These are phyloP conservation scores for Ceratocystis alfenasii DNA, from an alignment of 2,329 filamentous ascomycete species.

Conservation along the genomic window DNA sequence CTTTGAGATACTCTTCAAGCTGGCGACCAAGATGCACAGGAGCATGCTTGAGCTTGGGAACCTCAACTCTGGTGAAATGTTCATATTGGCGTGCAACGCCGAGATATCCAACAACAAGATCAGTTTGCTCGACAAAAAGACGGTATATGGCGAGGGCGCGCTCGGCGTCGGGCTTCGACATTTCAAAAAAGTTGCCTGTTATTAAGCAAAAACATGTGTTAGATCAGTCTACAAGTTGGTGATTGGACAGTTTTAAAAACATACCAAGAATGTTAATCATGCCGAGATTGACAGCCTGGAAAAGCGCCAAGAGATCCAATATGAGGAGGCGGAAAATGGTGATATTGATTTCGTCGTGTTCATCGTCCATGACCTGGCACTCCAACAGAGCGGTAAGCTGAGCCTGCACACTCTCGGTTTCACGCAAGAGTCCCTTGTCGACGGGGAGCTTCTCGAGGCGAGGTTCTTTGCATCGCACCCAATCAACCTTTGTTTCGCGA, in stretches of 20 bases:
- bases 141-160: slow-evolving; percentile 86
- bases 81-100: slow-evolving; percentile 80
- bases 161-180: slow-evolving; percentile 89
- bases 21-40: slow-evolving; percentile 82
- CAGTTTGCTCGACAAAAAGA: slow-evolving; percentile 81
- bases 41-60: slow-evolving; percentile 93
- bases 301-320: slow-evolving; percentile 76
- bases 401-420: slow-evolving; percentile 81
- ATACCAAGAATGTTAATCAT: slow-evolving; percentile 91
- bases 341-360: slow-evolving; percentile 93
- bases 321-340: slow-evolving; percentile 87
- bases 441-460: slow-evolving; percentile 75
- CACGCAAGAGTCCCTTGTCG: slow-evolving; percentile 81
- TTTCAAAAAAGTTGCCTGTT: slow-evolving; percentile 90
- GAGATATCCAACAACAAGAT: slow-evolving; percentile 82
- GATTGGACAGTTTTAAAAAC: slow-evolving; percentile 26
- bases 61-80: slow-evolving; percentile 81
- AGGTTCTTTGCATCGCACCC: slow-evolving; percentile 70
- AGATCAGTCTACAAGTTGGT: background rate
- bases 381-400: slow-evolving; percentile 77
- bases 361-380: slow-evolving; percentile 76
- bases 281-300: slow-evolving; percentile 91
- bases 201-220: slow-evolving; percentile 20
- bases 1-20: slow-evolving; percentile 86
- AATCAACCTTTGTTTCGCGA: slow-evolving; percentile 75